phyloP scores from a whole-genome alignment of 305 asterid genomes.

The Nicotiana rustica region DNA sequence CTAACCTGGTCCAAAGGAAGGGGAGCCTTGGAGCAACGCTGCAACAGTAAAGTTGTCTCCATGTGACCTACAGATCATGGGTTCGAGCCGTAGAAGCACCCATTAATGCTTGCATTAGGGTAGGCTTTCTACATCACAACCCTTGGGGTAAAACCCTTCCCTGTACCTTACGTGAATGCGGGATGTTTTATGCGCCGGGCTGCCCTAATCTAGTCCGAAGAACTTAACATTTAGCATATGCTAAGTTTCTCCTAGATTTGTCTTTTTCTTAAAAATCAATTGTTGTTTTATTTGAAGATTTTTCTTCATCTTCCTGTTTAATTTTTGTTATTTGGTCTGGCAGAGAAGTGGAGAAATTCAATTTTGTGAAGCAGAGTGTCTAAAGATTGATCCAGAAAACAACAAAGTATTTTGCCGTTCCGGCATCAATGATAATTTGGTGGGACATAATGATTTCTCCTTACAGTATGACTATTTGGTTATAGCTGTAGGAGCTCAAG shows the following conservation, averaged over 20 bases:
- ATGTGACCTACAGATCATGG: no score
- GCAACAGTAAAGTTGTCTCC: no score
- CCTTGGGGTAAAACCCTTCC: no score
- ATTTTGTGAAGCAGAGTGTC: constrained; percentile 98
- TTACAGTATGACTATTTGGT: constrained; percentile 84
- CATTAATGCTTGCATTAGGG: no score
- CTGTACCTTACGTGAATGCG: constrained; percentile 64
- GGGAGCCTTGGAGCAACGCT: no score
- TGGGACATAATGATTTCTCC: constrained; percentile 70
- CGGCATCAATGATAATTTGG: constrained; percentile 58
- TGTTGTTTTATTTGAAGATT: constrained; percentile 57
- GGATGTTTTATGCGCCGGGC: constrained; percentile 71
- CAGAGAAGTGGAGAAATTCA: constrained; percentile 81
- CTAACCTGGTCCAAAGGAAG: not conserved
- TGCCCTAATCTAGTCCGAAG: constrained; percentile 54
- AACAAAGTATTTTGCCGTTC: constrained; percentile 74
- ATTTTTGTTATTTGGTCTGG: constrained; percentile 31
- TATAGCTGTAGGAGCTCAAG: constrained; percentile 87
- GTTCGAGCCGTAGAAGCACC: no score
- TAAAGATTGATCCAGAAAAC: constrained; percentile 75
- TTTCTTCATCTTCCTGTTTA: not conserved
- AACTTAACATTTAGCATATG: not conserved
- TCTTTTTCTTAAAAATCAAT: constrained; percentile 82
- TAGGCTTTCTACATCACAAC: no score
- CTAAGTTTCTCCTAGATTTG: constrained; percentile 79